Evolutionary conservation across 768 basidiomycete genomes (phyloP).

Genomic region (Kondoa subrosea): DNA sequence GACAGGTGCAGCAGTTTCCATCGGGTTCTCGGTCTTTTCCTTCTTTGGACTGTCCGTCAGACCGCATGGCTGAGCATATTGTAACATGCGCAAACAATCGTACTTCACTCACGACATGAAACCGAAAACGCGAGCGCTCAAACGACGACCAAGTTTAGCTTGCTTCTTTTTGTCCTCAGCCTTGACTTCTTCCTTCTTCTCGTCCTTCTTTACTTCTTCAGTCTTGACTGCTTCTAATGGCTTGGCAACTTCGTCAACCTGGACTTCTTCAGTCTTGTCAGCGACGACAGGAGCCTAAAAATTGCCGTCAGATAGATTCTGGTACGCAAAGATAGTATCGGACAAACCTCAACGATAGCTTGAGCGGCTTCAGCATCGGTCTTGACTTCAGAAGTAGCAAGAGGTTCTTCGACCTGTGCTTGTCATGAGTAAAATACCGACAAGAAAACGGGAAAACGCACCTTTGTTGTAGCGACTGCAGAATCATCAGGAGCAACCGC

Average conservation of each 20-base stretch:
- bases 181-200: background rate
- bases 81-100: background rate
- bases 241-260: background rate
- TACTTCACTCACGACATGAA: background rate
- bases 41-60: background rate
- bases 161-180: background rate
- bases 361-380: background rate
- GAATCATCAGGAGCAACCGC: background rate
- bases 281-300: background rate
- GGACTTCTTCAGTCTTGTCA: background rate
- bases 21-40: background rate
- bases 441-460: no score
- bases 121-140: background rate
- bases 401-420: background rate
- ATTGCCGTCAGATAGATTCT: background rate
- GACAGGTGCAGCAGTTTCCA: background rate
- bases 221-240: background rate
- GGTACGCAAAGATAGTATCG: background rate
- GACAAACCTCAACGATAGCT: background rate
- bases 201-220: background rate
- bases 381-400: background rate
- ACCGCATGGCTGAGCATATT: background rate
- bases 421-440: no score
- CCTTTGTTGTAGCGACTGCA: background rate
- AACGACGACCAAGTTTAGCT: background rate